A percentile compares a stretch with the other conserved stretches of the same genome.
Evolutionary conservation across 805 yeast genomes (phyloP).

Genomic region (Yamadazyma insecticola): DNA sequence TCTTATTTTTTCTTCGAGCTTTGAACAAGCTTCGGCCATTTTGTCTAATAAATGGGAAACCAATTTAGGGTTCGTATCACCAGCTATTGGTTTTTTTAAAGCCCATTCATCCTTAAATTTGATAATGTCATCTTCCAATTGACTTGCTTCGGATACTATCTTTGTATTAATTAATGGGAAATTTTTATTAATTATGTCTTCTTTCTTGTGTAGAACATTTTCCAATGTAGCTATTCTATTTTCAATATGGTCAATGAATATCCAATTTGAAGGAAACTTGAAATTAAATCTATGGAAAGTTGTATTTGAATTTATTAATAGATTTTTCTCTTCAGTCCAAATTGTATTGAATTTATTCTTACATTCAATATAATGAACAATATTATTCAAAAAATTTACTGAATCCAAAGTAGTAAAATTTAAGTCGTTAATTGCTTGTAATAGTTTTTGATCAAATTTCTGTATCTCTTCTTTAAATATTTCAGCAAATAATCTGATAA

Average conservation of each 20-base stretch:
- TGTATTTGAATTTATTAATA: slow-evolving; percentile 2
- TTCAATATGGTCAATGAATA: slow-evolving; percentile 60
- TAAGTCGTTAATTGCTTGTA: slow-evolving; percentile 20
- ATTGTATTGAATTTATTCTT: slow-evolving; percentile 1
- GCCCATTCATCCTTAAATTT: slow-evolving; percentile 45
- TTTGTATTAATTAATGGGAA: slow-evolving; percentile 37
- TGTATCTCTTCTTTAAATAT: slow-evolving; percentile 27
- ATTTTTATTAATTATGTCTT: slow-evolving; percentile 35
- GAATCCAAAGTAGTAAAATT: slow-evolving; percentile 9
- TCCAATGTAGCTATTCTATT: slow-evolving; percentile 40
- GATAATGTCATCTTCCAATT: slow-evolving; percentile 26
- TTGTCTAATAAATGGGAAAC: slow-evolving; percentile 39
- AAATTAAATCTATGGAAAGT: slow-evolving; percentile 14
- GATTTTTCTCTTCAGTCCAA: slow-evolving; percentile 5
- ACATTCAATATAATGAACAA: slow-evolving; percentile 5
- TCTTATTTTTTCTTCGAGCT: slow-evolving; percentile 2
- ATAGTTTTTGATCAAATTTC: slow-evolving; percentile 25
- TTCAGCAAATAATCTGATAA: slow-evolving; percentile 38
- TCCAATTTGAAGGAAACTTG: slow-evolving; percentile 50
- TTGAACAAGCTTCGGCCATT: slow-evolving; percentile 14
- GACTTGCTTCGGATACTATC: slow-evolving; percentile 35
- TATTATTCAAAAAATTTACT: slow-evolving; percentile 3
- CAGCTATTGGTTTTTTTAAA: slow-evolving; percentile 42
- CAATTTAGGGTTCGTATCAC: slow-evolving; percentile 31
- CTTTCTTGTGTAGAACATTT: slow-evolving; percentile 33